Base-by-base conservation (phyloP, 805 yeast genomes). In the Pichia californica region DNA sequence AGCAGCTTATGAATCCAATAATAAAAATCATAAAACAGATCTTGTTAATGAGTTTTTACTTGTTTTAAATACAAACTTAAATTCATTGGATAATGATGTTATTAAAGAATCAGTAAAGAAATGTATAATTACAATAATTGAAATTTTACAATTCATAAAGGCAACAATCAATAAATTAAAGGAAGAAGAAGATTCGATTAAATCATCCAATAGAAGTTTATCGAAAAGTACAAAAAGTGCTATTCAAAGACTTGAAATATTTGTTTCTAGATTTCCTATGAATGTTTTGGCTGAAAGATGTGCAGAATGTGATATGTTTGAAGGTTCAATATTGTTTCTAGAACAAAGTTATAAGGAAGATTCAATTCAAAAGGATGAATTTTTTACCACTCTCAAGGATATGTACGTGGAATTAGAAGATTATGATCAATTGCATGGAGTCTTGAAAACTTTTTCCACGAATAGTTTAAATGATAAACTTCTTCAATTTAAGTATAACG, bases 341-440 rank as follows among this genome's bases (percentile, higher is more conserved):
- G 99, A 93, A 52, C 86, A 86, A 54, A 78, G 84, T 47, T 76
- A 74, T 47, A 65, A 88, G 30, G 51, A 40, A 48, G 59, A 26
- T 36, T 54, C 45, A 28, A 59, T 66, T 49, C 68, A 54, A 16
- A 58, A 70, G 41, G 60, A 63, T 52, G 62, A 68, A 56, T 48
- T 67, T 65, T 54, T 71, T 70, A 19, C 58, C 67, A 70, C 79
- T 5, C 62, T 93, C n/a, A 88, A 87, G 53, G 72, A 74, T 23
- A 84, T 89, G 68, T 93, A 93, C 59, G 82, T 95, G 7, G 83
- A 78, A 45, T 77, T 93, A 38, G 91, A 88, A 53, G 99, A 94
- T 56, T 73, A 81, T 30, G 99, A 93, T 66, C 81, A 96, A 0
- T 69, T 93, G 27, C 89, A 85, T 57, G 99, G 99, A 19, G 78